A percentile compares a stretch with the other conserved stretches of the same genome.
Conservation (phyloP, 176 grass and related monocot genomes). For the Guadua angustifolia region DNA sequence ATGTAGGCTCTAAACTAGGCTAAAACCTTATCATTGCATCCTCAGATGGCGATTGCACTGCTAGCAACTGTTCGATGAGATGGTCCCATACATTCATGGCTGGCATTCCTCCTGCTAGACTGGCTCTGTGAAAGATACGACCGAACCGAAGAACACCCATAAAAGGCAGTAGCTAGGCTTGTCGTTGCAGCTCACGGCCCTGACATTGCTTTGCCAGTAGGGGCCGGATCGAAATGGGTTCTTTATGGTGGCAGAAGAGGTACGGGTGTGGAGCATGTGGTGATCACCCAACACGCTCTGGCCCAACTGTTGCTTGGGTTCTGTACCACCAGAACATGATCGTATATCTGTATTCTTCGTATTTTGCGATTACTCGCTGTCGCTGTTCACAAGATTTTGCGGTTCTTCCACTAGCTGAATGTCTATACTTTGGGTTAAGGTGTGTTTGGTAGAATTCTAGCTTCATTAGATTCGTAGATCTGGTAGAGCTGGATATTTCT, state of each 20-base stretch:
- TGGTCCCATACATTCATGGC: neutral
- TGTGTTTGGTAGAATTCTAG: no score
- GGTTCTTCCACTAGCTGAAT: neutral
- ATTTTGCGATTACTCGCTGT: neutral
- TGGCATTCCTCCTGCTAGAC: neutral
- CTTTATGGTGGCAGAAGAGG: conserved; percentile 14
- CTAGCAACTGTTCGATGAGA: neutral
- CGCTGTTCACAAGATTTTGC: neutral
- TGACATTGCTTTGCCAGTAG: conserved; percentile 12
- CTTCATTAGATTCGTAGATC: no score
- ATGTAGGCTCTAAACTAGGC: neutral
- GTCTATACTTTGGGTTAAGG: no score
- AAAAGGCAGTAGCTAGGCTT: neutral
- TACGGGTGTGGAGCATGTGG: neutral
- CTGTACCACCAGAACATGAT: neutral
- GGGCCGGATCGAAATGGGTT: neutral
- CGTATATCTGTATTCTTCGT: no score
- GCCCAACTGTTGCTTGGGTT: neutral
- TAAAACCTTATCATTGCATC: neutral
- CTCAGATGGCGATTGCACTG: neutral
- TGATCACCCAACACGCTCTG: neutral
- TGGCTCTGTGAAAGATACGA: neutral
- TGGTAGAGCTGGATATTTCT: no score
- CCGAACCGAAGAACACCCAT: neutral
- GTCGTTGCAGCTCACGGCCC: conserved; percentile 40